Conservation (phyloP, 164 flowering plant genomes). For the Akebia trifoliata region DNA sequence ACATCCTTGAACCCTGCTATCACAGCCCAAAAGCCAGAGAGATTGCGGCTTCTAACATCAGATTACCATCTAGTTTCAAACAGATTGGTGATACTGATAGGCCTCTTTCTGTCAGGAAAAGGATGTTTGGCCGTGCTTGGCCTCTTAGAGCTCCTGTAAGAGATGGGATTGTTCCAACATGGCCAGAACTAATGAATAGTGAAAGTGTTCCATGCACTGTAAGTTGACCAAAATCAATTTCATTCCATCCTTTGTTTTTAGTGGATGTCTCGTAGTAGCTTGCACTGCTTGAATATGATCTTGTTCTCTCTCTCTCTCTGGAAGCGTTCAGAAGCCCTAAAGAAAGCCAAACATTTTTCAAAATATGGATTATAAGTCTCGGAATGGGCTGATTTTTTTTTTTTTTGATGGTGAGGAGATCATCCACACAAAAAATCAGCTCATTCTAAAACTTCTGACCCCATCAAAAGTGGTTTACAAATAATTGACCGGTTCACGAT, state of each 20-base stretch:
- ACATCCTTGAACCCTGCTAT: conserved; percentile 87
- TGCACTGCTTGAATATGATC: not conserved
- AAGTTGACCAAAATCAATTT: conserved; percentile 28
- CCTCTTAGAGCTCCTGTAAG: conserved; percentile 78
- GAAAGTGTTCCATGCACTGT: conserved; percentile 71
- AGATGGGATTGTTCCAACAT: conserved; percentile 76
- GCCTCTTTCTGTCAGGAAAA: conserved; percentile 76
- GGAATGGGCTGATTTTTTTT: too few relatives aligned
- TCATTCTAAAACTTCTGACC: too few relatives aligned
- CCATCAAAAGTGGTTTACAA: too few relatives aligned
- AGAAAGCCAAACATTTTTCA: too few relatives aligned
- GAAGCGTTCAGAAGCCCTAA: too few relatives aligned
- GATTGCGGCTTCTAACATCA: conserved; percentile 18
- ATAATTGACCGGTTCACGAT: too few relatives aligned
- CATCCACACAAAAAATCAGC: too few relatives aligned
- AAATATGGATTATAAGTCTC: too few relatives aligned
- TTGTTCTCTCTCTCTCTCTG: too few relatives aligned
- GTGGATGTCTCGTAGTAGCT: not conserved
- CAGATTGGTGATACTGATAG: conserved; percentile 69
- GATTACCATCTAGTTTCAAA: conserved; percentile 68
- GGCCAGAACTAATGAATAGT: conserved; percentile 69
- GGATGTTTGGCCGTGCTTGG: conserved; percentile 98
- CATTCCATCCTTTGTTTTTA: not conserved
- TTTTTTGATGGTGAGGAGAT: too few relatives aligned
- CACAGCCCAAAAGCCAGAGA: conserved; percentile 33